phyloP scores from a whole-genome alignment of 305 asterid genomes.

The Ruellia speciosa region DNA sequence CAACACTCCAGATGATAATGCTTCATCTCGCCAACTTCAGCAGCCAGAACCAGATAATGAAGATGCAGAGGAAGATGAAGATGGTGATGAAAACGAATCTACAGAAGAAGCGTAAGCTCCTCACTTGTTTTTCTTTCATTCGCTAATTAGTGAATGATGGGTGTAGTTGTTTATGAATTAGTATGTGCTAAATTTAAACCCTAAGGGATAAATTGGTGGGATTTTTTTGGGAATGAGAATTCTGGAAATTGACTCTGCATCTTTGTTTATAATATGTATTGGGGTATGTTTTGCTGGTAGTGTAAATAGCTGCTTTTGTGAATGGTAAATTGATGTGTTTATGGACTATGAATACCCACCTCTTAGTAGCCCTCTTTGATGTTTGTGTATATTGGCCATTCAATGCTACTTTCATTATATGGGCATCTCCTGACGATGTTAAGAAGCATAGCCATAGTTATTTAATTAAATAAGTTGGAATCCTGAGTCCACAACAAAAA shows the following conservation, averaged over 20 bases:
- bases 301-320: neutral
- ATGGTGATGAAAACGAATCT: constrained; percentile 14
- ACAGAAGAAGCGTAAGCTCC: constrained; percentile 25
- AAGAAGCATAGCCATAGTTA: neutral
- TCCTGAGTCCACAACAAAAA: neutral
- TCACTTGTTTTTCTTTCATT: neutral
- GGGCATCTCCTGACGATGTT: neutral
- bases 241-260: neutral
- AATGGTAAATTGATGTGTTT: neutral
- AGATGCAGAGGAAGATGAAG: constrained; percentile 15
- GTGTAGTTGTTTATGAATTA: no score
- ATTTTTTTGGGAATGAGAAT: neutral
- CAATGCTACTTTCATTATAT: neutral
- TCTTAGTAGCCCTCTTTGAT: neutral
- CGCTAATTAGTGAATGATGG: neutral
- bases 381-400: neutral
- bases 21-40: constrained; percentile 14
- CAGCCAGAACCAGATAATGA: constrained; percentile 8
- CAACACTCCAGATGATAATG: constrained; percentile 58
- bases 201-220: neutral
- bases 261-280: neutral
- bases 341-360: neutral
- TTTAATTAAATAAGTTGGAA: neutral
- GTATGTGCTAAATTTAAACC: no score
- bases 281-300: neutral